Percentiles rank a stretch among this genome's conserved stretches.
phyloP scores from a whole-genome alignment of 192 early-diverging fungal genomes.

The Podila epicladia region DNA sequence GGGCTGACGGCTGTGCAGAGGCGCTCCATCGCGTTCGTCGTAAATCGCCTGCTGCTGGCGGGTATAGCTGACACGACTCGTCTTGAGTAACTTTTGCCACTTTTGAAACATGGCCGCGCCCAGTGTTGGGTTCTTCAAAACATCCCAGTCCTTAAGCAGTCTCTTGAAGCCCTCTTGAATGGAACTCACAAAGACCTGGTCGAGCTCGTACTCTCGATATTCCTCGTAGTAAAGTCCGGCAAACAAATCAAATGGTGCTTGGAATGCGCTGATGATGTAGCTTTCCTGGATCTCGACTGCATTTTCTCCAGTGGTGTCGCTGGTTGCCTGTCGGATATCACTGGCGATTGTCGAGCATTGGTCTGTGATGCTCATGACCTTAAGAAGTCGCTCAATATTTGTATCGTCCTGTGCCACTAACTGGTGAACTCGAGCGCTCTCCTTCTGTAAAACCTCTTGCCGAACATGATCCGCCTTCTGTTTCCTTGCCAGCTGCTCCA shows the following conservation, averaged over 20 bases:
- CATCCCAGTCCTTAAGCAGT: slow-evolving; percentile 67
- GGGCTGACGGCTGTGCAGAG: slow-evolving; percentile 17
- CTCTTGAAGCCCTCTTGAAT: slow-evolving; percentile 48
- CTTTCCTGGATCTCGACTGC: slow-evolving; percentile 42
- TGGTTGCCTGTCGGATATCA: slow-evolving; percentile 33
- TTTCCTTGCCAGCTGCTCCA: slow-evolving; percentile 70
- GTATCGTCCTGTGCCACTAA: slow-evolving; percentile 49
- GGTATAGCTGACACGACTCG: slow-evolving; percentile 33
- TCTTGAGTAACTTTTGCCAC: slow-evolving; percentile 69
- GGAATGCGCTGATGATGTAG: slow-evolving; percentile 56
- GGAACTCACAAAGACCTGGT: slow-evolving; percentile 68
- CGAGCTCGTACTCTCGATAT: slow-evolving; percentile 67
- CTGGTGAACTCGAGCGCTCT: slow-evolving; percentile 49
- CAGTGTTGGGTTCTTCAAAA: slow-evolving; percentile 66
- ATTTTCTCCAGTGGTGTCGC: slow-evolving; percentile 31
- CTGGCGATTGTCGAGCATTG: slow-evolving; percentile 54
- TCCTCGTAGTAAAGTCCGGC: slow-evolving; percentile 65
- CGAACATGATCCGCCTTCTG: slow-evolving; percentile 60
- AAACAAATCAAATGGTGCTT: slow-evolving; percentile 64
- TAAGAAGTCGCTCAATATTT: slow-evolving; percentile 55
- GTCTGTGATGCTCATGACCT: slow-evolving; percentile 55
- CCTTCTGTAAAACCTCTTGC: slow-evolving; percentile 50
- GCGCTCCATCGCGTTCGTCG: slow-evolving; percentile 12
- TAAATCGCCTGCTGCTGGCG: slow-evolving; percentile 36
- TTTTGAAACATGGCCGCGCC: slow-evolving; percentile 59